Conservation (phyloP, 371 early-diverging fungal genomes). For the Apophysomyces variabilis region DNA sequence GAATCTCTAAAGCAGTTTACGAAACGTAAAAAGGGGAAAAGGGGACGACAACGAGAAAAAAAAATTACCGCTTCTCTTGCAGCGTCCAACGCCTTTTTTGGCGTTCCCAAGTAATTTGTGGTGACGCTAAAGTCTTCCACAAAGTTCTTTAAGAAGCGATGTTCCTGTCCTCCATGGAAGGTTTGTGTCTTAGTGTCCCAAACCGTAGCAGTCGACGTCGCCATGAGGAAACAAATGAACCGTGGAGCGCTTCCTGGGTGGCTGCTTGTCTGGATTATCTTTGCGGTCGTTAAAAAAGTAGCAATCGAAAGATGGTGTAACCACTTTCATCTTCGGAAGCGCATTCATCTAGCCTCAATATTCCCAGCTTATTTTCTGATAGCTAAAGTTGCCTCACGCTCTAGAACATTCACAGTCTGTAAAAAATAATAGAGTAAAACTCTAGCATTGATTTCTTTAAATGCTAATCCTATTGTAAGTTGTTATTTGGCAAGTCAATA, state of each 20-base stretch:
- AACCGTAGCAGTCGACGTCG: conserved; percentile 25
- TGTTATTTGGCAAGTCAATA: too few relatives aligned
- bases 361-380: too few relatives aligned
- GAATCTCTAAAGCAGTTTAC: neutral
- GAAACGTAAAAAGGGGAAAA: neutral
- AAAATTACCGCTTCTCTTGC: conserved; percentile 71
- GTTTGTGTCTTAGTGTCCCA: conserved; percentile 87
- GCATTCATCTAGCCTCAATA: too few relatives aligned
- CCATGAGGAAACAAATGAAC: neutral
- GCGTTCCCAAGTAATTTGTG: conserved; percentile 85
- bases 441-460: too few relatives aligned
- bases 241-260: neutral
- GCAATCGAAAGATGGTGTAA: neutral
- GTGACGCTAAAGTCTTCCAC: conserved; percentile 89
- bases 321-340: neutral
- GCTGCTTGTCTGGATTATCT: neutral
- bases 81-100: conserved; percentile 70
- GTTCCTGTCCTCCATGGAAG: conserved; percentile 90
- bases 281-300: conserved; percentile 1
- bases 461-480: too few relatives aligned
- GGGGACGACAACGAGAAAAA: neutral
- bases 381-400: too few relatives aligned
- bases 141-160: conserved; percentile 79
- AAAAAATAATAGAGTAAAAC: too few relatives aligned
- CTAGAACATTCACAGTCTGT: too few relatives aligned